Evolutionary conservation across 164 flowering plant genomes (phyloP), one percentile per base, ranked within the genome.

Genomic region (Vitis vinifera): DNA sequence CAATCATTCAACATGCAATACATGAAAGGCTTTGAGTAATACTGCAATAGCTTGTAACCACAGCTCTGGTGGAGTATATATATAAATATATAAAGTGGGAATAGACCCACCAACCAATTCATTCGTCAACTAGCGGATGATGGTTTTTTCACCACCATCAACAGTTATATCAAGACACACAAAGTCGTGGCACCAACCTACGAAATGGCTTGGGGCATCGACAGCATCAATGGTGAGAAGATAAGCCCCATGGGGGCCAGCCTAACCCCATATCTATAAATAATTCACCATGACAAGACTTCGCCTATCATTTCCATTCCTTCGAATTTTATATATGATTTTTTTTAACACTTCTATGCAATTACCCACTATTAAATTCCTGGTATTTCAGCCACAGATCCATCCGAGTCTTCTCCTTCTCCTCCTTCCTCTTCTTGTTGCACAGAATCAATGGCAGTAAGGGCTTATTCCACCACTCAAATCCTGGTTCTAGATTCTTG

Each of bases 361-460:
- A 37, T 37, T 37, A 37, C 15, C 13, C 61, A 44, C 62, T 15
- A n/a, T 68, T 73, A 16, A 62, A 52, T 59, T 60, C 31, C 65
- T 9, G 16, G 12, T 13, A 49, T n/a, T 9, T 62, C 50, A 3
- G 16, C 48, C 8, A 8, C 23, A 13, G 4, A 19, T 63, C 44
- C 50, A 63, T 63, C 66, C 30, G n/a, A 44, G 8, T 8, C 59
- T 63, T 51, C 30, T 17, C 15, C 59, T 47, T 62, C 65, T 27
- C 10, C 55, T 49, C 55, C 63, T 49, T 53, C 37, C 51, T 61
- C 63, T 49, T 53, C 37, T 55, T 44, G 52, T 44, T 5, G 14
- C 10, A 30, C 23, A 55, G 49, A 47, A 73, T 74, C 71, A 77
- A 86, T 86, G 87, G 84, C 85, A 56, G 9, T 63, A 29, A 59